Evolutionary conservation across 768 basidiomycete genomes (phyloP), one percentile per base, ranked within the genome.

Genomic region (Phlebiopsis gigantea): DNA sequence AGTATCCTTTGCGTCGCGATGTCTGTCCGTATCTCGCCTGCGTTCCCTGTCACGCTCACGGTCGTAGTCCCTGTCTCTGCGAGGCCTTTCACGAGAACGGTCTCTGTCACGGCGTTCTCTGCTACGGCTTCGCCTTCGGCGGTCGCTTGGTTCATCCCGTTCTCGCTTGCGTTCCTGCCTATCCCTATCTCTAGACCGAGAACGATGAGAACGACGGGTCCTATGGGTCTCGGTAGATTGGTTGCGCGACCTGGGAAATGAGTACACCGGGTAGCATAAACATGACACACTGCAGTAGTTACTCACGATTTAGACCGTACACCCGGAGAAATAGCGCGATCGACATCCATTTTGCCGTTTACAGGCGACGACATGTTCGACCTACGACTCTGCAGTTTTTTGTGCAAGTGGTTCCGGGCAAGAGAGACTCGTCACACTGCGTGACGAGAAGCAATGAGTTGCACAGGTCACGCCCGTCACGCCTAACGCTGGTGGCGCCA

Each of bases 211-310:
- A 57, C 80, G 79, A 62, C 77, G 79, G 21, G 88, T 90, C 44
- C 81, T 82, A 62, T 83, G 82, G 9, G 88, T 91, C 68, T 90
- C 88, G 34, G 84, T 83, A 2, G 89, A 90, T 68, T 83, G 81
- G 67, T 86, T 86, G 63, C 87, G 84, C 59, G 85, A 86, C 55
- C 85, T 69, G 55, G 15, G 26, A 17, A 22, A 21, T 29, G 29
- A 45, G 30, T 29, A 14, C 26, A 21, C 12, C 34, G 14, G 17
- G 26, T 30, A 48, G 47, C 29, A n/a, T 39, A 17, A 28, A 44
- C 46, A 2, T n/a, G 14, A 15, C 24, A 26, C 17, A 30, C 28
- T 46, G 25, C 9, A 6, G 15, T 2, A 46, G 42, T 82, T 79
- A 59, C 68, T 56, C 53, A 69, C 68, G 65, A 66, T 55, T 67